Evolutionary conservation across 768 basidiomycete genomes (phyloP), one percentile per base, ranked within the genome.

Genomic region (Phaeolepiota aurea): DNA sequence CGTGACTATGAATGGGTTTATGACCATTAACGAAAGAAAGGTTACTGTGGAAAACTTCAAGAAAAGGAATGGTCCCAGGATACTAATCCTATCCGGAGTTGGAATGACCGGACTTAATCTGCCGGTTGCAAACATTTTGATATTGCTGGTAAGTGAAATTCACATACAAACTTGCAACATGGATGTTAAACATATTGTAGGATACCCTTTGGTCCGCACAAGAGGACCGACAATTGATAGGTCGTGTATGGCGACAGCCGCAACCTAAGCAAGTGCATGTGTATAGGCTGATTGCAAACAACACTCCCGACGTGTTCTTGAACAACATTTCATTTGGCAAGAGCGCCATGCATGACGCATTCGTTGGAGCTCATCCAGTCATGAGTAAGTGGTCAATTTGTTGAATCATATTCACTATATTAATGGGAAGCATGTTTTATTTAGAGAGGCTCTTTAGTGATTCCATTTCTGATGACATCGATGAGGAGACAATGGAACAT

Each of bases 121-220:
- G n/a, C 25, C 7, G 7, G n/a, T 7, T 7, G 25, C 25, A 7
- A 28, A 28, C 25, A 28, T 28, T 28, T n/a, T 28, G 7, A 28
- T 28, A 28, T 7, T 28, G 7, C 7, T 28, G 25, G 25, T 28
- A 28, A 7, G 25, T 28, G n/a, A n/a, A n/a, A 28, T 28, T 7
- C n/a, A 28, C n/a, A 28, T n/a, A 28, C n/a, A 7, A 7, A 28
- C n/a, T n/a, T 28, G 7, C 7, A 28, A 28, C 7, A 28, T 7
- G n/a, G 7, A n/a, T 28, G n/a, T 19, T 40, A 15, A 30, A 40
- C 18, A 15, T 9, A 19, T 39, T 32, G 2, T 34, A 56, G 54
- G 54, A 55, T 16, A 53, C 46, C 0, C 33, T 43, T 0, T 56
- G 55, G 55, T 55, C 48, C 2, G 52, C 43, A 3, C 48, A 46